A percentile compares a stretch with the other conserved stretches of the same genome.
These are phyloP conservation scores for Phyllostachys edulis DNA, from an alignment of 176 grass and related monocot species.

Conservation along the genomic window DNA sequence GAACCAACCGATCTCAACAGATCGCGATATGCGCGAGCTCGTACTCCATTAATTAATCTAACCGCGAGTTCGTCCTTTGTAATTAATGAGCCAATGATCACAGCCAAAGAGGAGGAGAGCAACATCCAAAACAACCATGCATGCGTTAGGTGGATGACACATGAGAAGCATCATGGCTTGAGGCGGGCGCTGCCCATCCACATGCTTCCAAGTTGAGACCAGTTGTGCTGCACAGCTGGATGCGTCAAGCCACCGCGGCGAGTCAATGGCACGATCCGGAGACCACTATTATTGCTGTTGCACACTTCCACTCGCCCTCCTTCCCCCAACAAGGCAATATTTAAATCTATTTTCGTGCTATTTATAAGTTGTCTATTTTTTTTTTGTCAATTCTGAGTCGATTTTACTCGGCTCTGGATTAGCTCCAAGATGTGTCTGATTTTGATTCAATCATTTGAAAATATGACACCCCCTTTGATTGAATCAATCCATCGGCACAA, in stretches of 20 bases:
- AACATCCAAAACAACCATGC: background rate
- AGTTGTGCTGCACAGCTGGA: conserved; percentile 17
- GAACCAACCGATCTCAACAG: too few relatives aligned
- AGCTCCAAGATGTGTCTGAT: too few relatives aligned
- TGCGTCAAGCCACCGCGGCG: background rate
- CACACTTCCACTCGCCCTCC: too few relatives aligned
- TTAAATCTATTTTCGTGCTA: too few relatives aligned
- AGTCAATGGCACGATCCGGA: background rate
- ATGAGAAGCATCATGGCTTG: background rate
- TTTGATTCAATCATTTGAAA: too few relatives aligned
- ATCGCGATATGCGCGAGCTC: background rate
- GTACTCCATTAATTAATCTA: background rate
- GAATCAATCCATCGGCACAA: too few relatives aligned
- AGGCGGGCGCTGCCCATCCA: background rate
- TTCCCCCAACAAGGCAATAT: too few relatives aligned
- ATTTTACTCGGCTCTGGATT: too few relatives aligned
- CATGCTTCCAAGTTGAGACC: background rate
- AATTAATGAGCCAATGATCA: background rate
- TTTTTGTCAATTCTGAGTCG: too few relatives aligned
- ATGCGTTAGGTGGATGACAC: background rate
- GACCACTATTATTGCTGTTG: background rate
- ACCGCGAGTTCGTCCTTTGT: background rate
- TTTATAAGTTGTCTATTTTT: too few relatives aligned
- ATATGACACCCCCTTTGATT: too few relatives aligned
- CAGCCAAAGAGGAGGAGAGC: background rate